Evolutionary conservation across 768 basidiomycete genomes (phyloP), one percentile per base, ranked within the genome.

Genomic region (Gyrodon lividus): DNA sequence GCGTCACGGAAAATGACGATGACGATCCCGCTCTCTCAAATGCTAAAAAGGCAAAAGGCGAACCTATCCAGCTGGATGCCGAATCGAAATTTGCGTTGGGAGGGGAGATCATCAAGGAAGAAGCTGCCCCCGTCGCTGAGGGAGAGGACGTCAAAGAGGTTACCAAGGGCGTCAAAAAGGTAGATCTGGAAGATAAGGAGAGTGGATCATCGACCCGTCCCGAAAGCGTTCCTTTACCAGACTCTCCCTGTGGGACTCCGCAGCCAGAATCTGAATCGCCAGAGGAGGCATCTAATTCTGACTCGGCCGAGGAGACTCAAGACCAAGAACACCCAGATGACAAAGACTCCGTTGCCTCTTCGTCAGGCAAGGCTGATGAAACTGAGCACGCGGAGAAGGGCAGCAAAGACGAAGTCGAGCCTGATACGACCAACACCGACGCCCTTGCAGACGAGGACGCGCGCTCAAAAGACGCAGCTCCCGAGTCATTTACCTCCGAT

Each of bases 141-240:
- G 62, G 58, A n/a, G 70, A 72, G 50, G 82, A 72, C 28, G 84
- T 89, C 20, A 87, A 83, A 63, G 84, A 84, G 59, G 85, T 89
- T 54, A 87, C 86, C 0, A 64, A 78, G 60, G 86, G 86, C 4
- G 88, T 89, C 43, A 74, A 83, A 55, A 77, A 83, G 55, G 86
- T 88, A 44, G 86, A 82, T 47, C 68, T 88, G 43, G 79, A 79
- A 33, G 82, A 76, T 26, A 54, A 52, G 47, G 57, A 54, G 37
- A 51, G 49, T 28, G 56, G 57, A 13, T 55, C 58, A 20, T 55
- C 52, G 47, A n/a, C n/a, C n/a, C 50, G 31, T 4, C 69, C 74
- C 4, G 70, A 73, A 34, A 68, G 58, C 5, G 56, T 74, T 9
- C 71, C 74, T 20, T 65, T 74, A 6, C 74, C 74, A 1, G 74